Evolutionary conservation across 345 rosid genomes (phyloP), one percentile per base, ranked within the genome.

Genomic region (Citrus hindsii): DNA sequence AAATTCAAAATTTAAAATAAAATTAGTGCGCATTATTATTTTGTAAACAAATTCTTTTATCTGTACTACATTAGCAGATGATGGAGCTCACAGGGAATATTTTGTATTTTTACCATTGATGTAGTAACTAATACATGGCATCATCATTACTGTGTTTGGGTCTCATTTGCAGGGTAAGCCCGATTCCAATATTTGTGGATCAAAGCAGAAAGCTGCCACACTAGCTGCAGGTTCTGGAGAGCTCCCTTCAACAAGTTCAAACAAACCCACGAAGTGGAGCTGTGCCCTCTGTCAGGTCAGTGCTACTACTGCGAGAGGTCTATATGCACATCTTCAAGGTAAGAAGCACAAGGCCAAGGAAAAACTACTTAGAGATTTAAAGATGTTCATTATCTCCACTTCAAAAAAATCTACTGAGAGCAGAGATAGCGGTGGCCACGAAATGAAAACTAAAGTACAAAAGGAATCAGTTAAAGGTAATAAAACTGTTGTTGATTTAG

Each of bases 221-320:
- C 67, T 77, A 25, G 77, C 85, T 51, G 77, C 32, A 48, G 77
- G 68, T 28, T 33, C 76, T 13, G 61, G 40, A 24, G 76, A 74
- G 77, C 83, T 56, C 70, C 67, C 69, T 63, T 24, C 56, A 38
- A 67, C 22, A n/a, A 76, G 67, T 71, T 62, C 51, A 69, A 80
- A 79, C 79, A 84, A 87, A 84, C 67, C 75, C 5, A 77, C 78
- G 79, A 82, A 83, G 63, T 87, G 86, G 90, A 88, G 85, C 46
- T 88, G 93, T 82, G 86, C 90, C 25, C 74, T 85, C n/a, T 90
- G 94, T 80, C 80, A 58, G 78, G 84, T 84, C 63, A 76, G 76
- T 55, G 74, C 81, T 27, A 81, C 88, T 9, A 73, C 84, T 35
- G 86, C 81, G 77, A 82, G 35, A 63, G 87, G 78, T 78, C 82